These are phyloP conservation scores for Chamaenerion angustifolium DNA, from an alignment of 345 rosid species.

Conservation along the genomic window DNA sequence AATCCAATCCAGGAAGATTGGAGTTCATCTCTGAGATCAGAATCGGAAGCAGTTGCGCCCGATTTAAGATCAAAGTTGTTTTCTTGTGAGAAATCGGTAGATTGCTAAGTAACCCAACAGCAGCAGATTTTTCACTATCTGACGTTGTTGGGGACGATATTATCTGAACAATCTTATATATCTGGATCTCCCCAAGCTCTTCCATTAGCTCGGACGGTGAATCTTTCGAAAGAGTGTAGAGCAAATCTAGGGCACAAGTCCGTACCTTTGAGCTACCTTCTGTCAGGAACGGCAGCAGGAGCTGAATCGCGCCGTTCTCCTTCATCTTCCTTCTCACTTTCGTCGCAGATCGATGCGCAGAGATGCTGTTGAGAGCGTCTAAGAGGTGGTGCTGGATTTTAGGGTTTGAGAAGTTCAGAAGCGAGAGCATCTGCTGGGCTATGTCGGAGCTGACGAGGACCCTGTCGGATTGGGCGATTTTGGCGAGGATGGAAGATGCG, in stretches of 20 bases:
- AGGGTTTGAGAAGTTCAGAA: constrained; percentile 49
- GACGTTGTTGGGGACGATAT: constrained; percentile 17
- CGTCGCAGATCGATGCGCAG: constrained; percentile 37
- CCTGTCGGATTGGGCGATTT: constrained; percentile 44
- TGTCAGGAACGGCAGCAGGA: constrained; percentile 46
- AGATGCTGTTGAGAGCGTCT: constrained; percentile 46
- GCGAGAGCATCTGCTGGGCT: constrained; percentile 69
- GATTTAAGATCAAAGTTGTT: constrained; percentile 32
- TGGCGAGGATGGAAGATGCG: constrained; percentile 55
- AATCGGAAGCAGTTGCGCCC: constrained; percentile 24
- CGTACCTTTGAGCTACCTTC: constrained; percentile 33
- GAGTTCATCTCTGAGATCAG: background rate
- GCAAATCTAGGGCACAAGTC: constrained; percentile 36
- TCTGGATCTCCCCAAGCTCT: constrained; percentile 34
- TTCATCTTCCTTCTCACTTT: constrained; percentile 47
- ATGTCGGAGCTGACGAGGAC: constrained; percentile 42
- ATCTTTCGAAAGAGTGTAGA: constrained; percentile 36
- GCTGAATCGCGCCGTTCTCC: constrained; percentile 47
- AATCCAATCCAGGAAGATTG: background rate
- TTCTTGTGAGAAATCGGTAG: constrained; percentile 34
- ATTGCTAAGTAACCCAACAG: constrained; percentile 45
- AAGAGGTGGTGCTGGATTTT: constrained; percentile 40
- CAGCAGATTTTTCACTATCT: constrained; percentile 37
- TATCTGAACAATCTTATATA: constrained; percentile 23
- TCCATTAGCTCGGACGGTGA: constrained; percentile 34